Conservation (phyloP, 164 flowering plant genomes). For the Malania oleifera region DNA sequence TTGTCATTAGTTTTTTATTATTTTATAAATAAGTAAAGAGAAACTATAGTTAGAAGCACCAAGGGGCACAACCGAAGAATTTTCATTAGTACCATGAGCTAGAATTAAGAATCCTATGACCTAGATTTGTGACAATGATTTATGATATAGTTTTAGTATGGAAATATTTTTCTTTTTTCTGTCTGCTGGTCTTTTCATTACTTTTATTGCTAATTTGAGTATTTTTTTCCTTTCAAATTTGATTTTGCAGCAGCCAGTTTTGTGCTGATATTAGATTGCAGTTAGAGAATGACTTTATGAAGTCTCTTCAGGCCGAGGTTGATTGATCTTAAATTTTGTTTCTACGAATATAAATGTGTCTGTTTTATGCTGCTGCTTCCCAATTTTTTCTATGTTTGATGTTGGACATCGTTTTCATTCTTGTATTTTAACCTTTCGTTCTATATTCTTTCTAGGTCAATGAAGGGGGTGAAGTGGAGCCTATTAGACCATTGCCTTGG, state of each 20-base stretch:
- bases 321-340: not conserved
- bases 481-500: constrained; percentile 90
- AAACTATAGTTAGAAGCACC: too few relatives aligned
- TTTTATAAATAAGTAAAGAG: too few relatives aligned
- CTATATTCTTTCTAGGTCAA: constrained; percentile 29
- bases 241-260: constrained; percentile 74
- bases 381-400: not conserved
- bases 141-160: too few relatives aligned
- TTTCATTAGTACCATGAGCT: too few relatives aligned
- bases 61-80: too few relatives aligned
- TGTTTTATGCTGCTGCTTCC: too few relatives aligned
- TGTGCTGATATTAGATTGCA: constrained; percentile 57
- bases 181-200: too few relatives aligned
- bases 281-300: constrained; percentile 79
- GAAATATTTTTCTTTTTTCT: too few relatives aligned
- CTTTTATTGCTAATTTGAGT: not conserved
- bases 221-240: not conserved
- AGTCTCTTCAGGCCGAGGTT: constrained; percentile 79
- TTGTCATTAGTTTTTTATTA: too few relatives aligned
- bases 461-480: constrained; percentile 59
- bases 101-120: too few relatives aligned
- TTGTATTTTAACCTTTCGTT: not conserved
- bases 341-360: not conserved
- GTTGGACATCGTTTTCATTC: not conserved
- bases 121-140: too few relatives aligned